Conservation (phyloP, 352 stramenopile species). For the Phytopythium litorale region DNA sequence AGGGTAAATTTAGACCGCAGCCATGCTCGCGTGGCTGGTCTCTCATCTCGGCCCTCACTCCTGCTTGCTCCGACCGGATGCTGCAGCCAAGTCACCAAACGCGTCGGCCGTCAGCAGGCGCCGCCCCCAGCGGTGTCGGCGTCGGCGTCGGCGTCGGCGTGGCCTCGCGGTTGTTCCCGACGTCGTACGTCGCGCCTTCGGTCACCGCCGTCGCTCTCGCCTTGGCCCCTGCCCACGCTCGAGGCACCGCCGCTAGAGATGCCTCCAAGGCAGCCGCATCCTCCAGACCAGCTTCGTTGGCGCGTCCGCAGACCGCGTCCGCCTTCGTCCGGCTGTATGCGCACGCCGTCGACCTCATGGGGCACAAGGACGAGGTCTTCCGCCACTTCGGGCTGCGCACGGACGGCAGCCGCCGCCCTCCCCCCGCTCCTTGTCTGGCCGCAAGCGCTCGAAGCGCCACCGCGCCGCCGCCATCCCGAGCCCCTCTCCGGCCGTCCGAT, state of each 20-base stretch:
- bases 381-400: conserved; percentile 51
- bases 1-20: neutral
- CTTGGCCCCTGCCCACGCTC: too few species aligned
- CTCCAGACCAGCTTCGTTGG: neutral
- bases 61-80: neutral
- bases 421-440: neutral
- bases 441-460: neutral
- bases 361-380: conserved; percentile 59
- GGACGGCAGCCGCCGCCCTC: neutral
- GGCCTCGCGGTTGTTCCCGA: conserved; percentile 3
- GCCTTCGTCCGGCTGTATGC: conserved; percentile 55
- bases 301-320: conserved; percentile 4
- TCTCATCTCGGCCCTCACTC: neutral
- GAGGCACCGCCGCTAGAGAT: neutral
- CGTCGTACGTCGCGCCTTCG: conserved; percentile 3
- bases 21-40: neutral
- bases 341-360: conserved; percentile 43
- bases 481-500: neutral
- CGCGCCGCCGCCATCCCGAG: neutral
- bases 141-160: conserved; percentile 1
- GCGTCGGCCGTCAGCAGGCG: neutral
- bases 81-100: neutral
- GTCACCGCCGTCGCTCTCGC: neutral
- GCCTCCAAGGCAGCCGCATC: neutral
- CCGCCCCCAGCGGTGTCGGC: neutral